phyloP scores from a whole-genome alignment of 352 stramenopile genomes.

The Phytophthora tentaculata region DNA sequence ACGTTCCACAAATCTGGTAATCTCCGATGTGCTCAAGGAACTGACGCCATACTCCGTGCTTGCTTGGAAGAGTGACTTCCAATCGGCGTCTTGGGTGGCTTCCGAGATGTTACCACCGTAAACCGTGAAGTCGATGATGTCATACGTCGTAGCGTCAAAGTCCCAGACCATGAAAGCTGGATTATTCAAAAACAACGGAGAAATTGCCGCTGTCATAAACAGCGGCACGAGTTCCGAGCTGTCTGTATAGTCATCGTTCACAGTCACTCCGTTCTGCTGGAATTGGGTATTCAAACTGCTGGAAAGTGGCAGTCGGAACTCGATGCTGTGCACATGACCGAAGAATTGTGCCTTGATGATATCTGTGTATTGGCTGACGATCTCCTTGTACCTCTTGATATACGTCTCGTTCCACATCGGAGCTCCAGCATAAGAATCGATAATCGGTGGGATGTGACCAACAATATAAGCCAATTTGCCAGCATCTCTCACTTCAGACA shows the following conservation, averaged over 20 bases:
- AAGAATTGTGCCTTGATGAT: conserved; percentile 90
- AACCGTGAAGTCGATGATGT: conserved; percentile 76
- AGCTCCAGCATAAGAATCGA: conserved; percentile 84
- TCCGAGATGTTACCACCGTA: conserved; percentile 79
- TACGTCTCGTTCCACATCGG: conserved; percentile 90
- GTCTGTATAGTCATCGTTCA: conserved; percentile 17
- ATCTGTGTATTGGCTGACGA: conserved; percentile 63
- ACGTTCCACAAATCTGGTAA: conserved; percentile 53
- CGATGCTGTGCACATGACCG: conserved; percentile 92
- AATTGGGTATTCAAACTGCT: conserved; percentile 12
- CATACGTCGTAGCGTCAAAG: conserved; percentile 65
- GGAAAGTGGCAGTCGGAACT: conserved; percentile 78
- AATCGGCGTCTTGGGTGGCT: conserved; percentile 42
- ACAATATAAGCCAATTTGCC: conserved; percentile 84
- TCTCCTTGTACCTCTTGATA: conserved; percentile 79
- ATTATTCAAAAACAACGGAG: conserved; percentile 91
- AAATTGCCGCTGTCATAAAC: conserved; percentile 84
- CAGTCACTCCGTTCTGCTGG: conserved; percentile 22
- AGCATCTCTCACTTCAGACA: conserved; percentile 50
- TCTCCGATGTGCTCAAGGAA: conserved; percentile 48
- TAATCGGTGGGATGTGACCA: conserved; percentile 91
- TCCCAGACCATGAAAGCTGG: conserved; percentile 92
- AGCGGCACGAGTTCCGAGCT: conserved; percentile 64
- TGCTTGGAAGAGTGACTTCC: conserved; percentile 61
- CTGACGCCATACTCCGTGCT: conserved; percentile 59